Base-by-base conservation (phyloP, 441 rosid species). In the Arabidopsis hybrid region DNA sequence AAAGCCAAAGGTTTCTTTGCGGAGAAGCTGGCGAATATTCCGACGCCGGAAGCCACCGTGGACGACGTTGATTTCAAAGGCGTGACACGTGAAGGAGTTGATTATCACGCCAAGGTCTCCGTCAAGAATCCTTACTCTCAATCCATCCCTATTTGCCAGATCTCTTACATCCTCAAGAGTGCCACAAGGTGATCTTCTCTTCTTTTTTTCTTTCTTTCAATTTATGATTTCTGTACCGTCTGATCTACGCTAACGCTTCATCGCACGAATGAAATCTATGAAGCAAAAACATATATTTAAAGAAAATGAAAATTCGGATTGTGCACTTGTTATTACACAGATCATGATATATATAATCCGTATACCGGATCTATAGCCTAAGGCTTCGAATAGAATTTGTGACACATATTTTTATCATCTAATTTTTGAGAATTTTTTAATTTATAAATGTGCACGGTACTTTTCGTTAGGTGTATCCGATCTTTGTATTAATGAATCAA, bases 111-210 rank as follows among this genome's bases (percentile, higher is more conserved):
- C 1, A 79, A 92, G 74, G 81, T 95, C 77, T 69, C 90, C 6
- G 86, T 91, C 34, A 78, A 72, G 58, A 95, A 92, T 63, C 99
- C 97, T 18, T 92, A 95, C 42, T 26, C 80, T 51, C 82, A 78
- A 62, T 16, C 97, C 4, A 38, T 95, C 43, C 99, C 97, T 65
- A 85, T 95, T 63, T 88, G 97, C 65, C 89, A 89, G 85, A 86
- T 95, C 86, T 79, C 88, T 57, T 95, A 82, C 82, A 58, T 79
- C 36, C 84, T 92, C 90, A 92, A 88, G 68, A 88, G 97, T 77
- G 86, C 67, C 53, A 84, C 84, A 84, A 87, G 94, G 99, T 92
- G 65, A 4, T 17, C 38, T 13, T 52, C 38, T 21, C 17, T 0
- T 53, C 16, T 26, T 13, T 2, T 0, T 45, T 12, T 43, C 2